phyloP scores from a whole-genome alignment of 2,329 filamentous ascomycete species.

The Hymenoscyphus repandus region DNA sequence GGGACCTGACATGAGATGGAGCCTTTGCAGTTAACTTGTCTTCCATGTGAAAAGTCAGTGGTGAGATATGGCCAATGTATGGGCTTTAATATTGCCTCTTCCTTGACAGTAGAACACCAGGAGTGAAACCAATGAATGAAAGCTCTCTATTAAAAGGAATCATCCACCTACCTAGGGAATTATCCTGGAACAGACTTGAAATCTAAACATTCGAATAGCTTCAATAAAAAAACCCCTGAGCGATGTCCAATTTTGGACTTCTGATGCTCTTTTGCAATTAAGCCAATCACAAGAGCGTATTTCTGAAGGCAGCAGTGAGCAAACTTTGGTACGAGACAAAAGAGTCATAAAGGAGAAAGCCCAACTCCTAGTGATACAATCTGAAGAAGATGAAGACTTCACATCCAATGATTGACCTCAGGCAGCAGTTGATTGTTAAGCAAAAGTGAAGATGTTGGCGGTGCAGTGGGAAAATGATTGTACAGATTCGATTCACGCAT shows the following conservation, averaged over 20 bases:
- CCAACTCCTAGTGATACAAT: conserved; percentile 2
- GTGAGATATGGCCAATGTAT: no score
- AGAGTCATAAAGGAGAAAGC: conserved; percentile 18
- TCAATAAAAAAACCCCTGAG: background rate
- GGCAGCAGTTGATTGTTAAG: conserved; percentile 16
- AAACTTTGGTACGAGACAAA: background rate
- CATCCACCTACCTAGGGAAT: no score
- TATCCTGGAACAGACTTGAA: no score
- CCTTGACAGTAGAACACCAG: no score
- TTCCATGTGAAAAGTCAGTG: background rate
- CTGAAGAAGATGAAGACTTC: background rate
- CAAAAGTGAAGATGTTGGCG: no score
- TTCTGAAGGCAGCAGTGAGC: background rate
- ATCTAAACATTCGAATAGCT: background rate
- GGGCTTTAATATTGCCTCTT: no score
- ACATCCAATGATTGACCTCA: conserved; percentile 36
- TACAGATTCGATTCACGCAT: no score
- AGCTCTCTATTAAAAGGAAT: background rate
- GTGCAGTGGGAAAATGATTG: no score
- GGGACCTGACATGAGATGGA: background rate
- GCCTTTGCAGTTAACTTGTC: background rate
- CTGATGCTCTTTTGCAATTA: background rate
- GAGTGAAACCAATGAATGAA: no score
- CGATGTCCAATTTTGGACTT: background rate
- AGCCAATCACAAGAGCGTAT: background rate